Evolutionary conservation across 257 asterid species (phyloP).

Genomic region (Plectranthus barbatus): DNA sequence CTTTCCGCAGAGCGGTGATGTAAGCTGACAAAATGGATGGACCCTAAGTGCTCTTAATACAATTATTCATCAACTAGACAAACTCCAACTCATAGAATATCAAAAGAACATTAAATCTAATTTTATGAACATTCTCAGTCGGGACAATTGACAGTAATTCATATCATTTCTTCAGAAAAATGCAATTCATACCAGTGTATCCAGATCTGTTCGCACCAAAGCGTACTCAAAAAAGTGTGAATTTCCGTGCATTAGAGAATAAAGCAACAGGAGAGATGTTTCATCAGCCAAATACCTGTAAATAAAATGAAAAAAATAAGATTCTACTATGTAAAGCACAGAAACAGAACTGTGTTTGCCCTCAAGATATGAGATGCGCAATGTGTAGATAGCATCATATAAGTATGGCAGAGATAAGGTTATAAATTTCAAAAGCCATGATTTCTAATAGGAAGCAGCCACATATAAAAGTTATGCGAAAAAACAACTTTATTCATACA

Average conservation of each 20-base stretch:
- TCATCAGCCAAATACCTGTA: conserved; percentile 86
- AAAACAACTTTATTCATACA: not conserved
- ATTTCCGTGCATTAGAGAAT: conserved; percentile 84
- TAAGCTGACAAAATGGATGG: not conserved
- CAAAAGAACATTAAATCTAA: not conserved
- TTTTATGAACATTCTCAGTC: not conserved
- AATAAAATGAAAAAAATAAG: not conserved
- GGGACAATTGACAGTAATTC: not conserved
- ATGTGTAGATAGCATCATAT: too few relatives aligned
- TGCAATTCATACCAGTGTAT: conserved; percentile 73
- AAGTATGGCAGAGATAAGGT: not conserved
- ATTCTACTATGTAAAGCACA: too few relatives aligned
- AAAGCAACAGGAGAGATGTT: conserved; percentile 75
- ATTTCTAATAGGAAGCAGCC: conserved; percentile 1
- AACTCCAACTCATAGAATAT: not conserved
- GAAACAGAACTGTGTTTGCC: not conserved
- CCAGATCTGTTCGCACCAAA: conserved; percentile 92
- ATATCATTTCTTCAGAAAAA: conserved; percentile 2
- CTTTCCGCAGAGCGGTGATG: not conserved
- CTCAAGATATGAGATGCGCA: not conserved
- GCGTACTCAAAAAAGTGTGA: conserved; percentile 81
- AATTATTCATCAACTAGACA: not conserved
- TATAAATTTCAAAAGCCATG: conserved; percentile 4
- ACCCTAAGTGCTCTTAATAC: not conserved
- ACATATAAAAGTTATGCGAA: not conserved